phyloP scores from a whole-genome alignment of 2,329 filamentous ascomycete species.

The Alternaria sp. region DNA sequence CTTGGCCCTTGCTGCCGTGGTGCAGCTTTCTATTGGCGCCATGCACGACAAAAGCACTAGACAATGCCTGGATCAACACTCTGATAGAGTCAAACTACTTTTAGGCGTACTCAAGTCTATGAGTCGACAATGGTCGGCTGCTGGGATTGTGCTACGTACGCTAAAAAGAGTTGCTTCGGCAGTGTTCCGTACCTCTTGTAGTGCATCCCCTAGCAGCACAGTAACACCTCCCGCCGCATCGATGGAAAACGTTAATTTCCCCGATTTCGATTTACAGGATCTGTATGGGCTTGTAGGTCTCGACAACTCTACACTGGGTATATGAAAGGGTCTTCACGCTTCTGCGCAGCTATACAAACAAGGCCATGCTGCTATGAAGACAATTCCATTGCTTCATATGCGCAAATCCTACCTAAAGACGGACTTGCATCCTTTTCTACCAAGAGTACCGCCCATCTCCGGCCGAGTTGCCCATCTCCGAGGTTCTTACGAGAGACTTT shows the following conservation, averaged over 20 bases:
- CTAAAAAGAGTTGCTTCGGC: conserved; percentile 22
- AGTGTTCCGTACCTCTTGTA: conserved; percentile 16
- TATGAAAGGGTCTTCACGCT: background rate
- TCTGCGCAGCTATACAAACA: too few relatives aligned
- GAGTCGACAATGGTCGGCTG: conserved; percentile 21
- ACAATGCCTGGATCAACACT: conserved; percentile 26
- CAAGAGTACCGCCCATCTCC: background rate
- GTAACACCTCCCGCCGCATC: background rate
- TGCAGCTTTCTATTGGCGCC: conserved; percentile 70
- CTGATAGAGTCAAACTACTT: conserved; percentile 25
- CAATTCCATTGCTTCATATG: background rate
- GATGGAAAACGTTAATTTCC: conserved; percentile 5
- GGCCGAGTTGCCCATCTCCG: too few relatives aligned
- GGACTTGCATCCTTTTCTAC: background rate
- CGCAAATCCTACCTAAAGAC: background rate
- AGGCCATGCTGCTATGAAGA: background rate
- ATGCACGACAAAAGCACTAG: conserved; percentile 13
- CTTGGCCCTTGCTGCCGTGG: conserved; percentile 28
- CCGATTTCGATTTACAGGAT: conserved; percentile 18
- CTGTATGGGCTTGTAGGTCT: conserved; percentile 22
- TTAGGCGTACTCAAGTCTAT: conserved; percentile 25
- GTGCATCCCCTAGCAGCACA: background rate
- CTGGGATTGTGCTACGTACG: conserved; percentile 16
- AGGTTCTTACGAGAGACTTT: background rate
- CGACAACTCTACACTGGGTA: conserved; percentile 6